Percentiles rank a stretch among this genome's conserved stretches.
phyloP scores from a whole-genome alignment of 2,329 filamentous ascomycete genomes.

The Diaporthe citrichinensis region DNA sequence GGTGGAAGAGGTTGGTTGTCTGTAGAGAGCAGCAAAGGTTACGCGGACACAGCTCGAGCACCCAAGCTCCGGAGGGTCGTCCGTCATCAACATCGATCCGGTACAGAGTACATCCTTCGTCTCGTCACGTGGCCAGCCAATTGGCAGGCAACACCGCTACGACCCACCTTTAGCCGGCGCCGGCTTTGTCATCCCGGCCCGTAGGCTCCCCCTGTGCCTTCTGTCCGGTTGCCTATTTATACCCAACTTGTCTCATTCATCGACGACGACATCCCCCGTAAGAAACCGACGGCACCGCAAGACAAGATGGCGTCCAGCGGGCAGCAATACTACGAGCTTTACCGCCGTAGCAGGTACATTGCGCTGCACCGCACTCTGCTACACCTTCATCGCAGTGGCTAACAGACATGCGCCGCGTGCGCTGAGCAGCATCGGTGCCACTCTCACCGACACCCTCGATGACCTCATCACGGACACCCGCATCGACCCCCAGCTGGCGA shows the following conservation, averaged over 20 bases:
- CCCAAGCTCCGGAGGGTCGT: slow-evolving; percentile 10
- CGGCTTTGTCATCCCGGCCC: slow-evolving; percentile 33
- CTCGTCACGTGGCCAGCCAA: slow-evolving; percentile 32
- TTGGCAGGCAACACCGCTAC: not conserved
- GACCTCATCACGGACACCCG: slow-evolving; percentile 94
- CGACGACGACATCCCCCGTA: slow-evolving; percentile 46
- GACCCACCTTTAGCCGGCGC: slow-evolving; percentile 5
- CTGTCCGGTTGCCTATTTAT: slow-evolving; percentile 17
- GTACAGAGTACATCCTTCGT: slow-evolving; percentile 9
- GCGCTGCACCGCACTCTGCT: slow-evolving; percentile 37
- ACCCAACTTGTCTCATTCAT: slow-evolving; percentile 17
- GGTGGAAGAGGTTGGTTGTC: slow-evolving; percentile 11
- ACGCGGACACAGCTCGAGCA: slow-evolving; percentile 17
- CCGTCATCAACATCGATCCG: slow-evolving; percentile 38
- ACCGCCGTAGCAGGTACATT: slow-evolving; percentile 94
- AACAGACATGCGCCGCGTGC: slow-evolving; percentile 35
- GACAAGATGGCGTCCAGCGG: slow-evolving; percentile 62
- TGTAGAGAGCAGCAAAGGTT: slow-evolving; percentile 27
- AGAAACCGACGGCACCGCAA: slow-evolving; percentile 40
- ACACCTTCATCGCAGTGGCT: slow-evolving; percentile 45
- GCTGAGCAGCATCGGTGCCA: slow-evolving; percentile 82
- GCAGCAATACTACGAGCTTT: slow-evolving; percentile 90
- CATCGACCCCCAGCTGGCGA: slow-evolving; percentile 97
- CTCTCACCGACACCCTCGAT: slow-evolving; percentile 96
- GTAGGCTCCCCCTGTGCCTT: slow-evolving; percentile 8